Percentiles rank a stretch among this genome's conserved stretches.
These are phyloP conservation scores for Solanum piurae DNA, from an alignment of 257 asterid genomes.

Conservation along the genomic window DNA sequence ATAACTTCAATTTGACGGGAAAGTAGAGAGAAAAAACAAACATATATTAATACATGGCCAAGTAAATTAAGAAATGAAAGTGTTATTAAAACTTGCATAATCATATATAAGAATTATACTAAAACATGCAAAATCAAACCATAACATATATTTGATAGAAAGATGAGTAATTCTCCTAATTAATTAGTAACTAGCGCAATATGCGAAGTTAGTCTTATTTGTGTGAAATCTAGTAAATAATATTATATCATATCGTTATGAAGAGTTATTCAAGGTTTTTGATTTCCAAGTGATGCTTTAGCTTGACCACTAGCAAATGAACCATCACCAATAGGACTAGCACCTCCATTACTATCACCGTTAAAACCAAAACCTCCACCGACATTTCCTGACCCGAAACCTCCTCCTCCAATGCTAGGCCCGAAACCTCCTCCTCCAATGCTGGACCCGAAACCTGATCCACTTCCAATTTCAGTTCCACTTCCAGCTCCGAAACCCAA, in stretches of 20 bases:
- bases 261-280: neutral
- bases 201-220: neutral
- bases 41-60: neutral
- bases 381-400: neutral
- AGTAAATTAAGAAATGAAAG: neutral
- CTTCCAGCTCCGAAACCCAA: neutral
- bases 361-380: neutral
- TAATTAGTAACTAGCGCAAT: neutral
- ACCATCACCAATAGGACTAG: neutral
- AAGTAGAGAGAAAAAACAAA: neutral
- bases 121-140: neutral
- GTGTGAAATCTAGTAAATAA: neutral
- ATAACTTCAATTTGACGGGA: neutral
- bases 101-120: neutral
- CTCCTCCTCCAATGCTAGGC: neutral
- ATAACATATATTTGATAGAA: neutral
- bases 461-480: neutral
- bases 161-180: neutral
- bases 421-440: neutral
- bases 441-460: neutral
- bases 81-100: neutral
- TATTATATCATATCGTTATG: neutral
- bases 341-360: neutral
- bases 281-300: neutral
- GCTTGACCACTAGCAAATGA: neutral